Base-by-base conservation (phyloP, 1,284 basidiomycete genomes). In the Ganoderma multipileum region DNA sequence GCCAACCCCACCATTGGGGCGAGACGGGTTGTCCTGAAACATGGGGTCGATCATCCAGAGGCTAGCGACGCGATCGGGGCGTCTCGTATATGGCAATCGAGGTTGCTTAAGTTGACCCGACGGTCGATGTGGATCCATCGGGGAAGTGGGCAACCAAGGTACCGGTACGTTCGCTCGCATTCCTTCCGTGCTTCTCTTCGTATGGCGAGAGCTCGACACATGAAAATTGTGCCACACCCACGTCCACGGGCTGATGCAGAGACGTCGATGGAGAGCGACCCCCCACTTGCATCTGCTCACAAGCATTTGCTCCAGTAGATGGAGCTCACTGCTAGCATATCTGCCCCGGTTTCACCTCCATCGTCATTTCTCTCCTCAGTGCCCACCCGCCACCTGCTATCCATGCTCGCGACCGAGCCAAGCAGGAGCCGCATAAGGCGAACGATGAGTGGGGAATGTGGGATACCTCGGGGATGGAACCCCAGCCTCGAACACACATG, bases 391-490 rank as follows among this genome's bases (percentile, higher is more conserved):
- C 9, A 7, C 26, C 28, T 54, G 52, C 28, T 18, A 30, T 55
- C 7, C 52, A 30, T 33, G 16, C 52, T 55, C 28, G 52, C 52
- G 7, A 8, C 52, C 52, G 28, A 55, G 52, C 52, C 7, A 55
- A 11, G 28, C 14, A 16, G 26, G 26, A 30, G 14, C 26, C 52
- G 52, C 52, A 7, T 9, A 55, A 54, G 50, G 20, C n/a, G 11
- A 50, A n/a, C 47, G 47, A 26, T 26, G 5, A 23, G 47, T 26
- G 28, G 64, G 23, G 42, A 55, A 52, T 60, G 64, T 65, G 64
- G 58, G 64, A 65, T 65, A 62, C 41, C 57, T 60, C 64, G 64
- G 57, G 26, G 64, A 52, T 60, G 30, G 39, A 30, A 23, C 18
- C 20, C 30, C 30, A 33, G 58, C 39, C 57, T 26, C 42, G n/a